Base-by-base conservation (phyloP, 805 yeast species). In the Vanderwaltozyma yarrowii region DNA sequence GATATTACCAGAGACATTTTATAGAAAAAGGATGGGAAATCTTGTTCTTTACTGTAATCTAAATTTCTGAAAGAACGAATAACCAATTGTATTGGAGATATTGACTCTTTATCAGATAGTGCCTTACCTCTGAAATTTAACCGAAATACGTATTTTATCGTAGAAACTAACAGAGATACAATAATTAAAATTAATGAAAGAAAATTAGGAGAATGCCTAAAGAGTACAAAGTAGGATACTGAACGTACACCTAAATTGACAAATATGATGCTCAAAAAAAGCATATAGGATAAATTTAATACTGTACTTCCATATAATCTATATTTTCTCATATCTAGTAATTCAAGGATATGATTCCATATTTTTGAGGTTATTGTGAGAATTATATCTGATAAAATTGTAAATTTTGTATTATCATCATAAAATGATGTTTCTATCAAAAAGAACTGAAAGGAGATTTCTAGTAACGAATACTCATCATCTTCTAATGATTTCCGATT, bases 171-270 rank as follows among this genome's bases (percentile, higher is more conserved):
- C 0, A 68, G 49, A 41, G 92, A 80, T 13, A 78, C 3, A 71
- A 67, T 5, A 67, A 54, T 11, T 88, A 94, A 47, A 78, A 69
- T 28, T 62, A 61, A 10, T 62, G 50, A 40, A 13, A 45, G 40
- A 10, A 46, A 2, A 35, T 83, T 88, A 1, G 94, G 94, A 12
- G 74, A 55, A 45, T 76, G 75, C 2, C 86, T 80, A 41, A 76
- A 52, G n/a, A n/a, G n/a, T n/a, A n/a, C n/a, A n/a, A n/a, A n/a
- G n/a, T n/a, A n/a, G n/a, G n/a, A n/a, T n/a, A n/a, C n/a, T n/a
- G n/a, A n/a, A n/a, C n/a, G n/a, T n/a, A n/a, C n/a, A n/a, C n/a
- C n/a, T n/a, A n/a, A n/a, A n/a, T n/a, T n/a, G n/a, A n/a, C n/a
- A n/a, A n/a, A n/a, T n/a, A n/a, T n/a, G n/a, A n/a, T n/a, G n/a